Conservation (phyloP, 169 alveolate genomes). For the Cryptosporidium meleagridis region DNA sequence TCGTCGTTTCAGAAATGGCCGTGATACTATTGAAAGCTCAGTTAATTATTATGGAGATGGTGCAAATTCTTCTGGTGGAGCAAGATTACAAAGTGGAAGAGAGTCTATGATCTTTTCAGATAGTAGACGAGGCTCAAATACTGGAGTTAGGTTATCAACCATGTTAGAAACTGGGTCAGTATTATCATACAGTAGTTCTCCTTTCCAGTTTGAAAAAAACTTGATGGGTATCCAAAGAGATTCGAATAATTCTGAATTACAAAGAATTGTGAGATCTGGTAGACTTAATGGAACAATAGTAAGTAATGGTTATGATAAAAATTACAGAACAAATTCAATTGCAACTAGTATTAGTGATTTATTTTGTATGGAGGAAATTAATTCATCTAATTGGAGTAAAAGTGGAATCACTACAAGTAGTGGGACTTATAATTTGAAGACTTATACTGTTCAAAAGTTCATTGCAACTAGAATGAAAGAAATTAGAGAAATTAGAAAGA, state of each 20-base stretch:
- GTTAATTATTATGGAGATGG: slow-evolving; percentile 13
- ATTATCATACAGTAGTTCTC: slow-evolving; percentile 29
- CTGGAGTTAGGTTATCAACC: slow-evolving; percentile 49
- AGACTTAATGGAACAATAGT: neutral
- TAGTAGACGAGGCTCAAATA: neutral
- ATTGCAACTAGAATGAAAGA: slow-evolving; percentile 43
- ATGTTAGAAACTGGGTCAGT: neutral
- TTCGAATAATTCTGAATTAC: neutral
- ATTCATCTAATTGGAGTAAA: slow-evolving; percentile 44
- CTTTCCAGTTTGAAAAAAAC: slow-evolving; percentile 23
- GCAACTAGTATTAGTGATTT: slow-evolving; percentile 19
- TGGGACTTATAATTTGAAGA: slow-evolving; percentile 54
- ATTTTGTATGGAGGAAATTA: slow-evolving; percentile 14
- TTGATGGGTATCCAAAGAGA: neutral
- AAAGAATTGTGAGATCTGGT: neutral
- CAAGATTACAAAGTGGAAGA: slow-evolving; percentile 27
- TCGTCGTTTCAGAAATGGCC: neutral
- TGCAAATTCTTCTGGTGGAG: slow-evolving; percentile 26
- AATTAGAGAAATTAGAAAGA: slow-evolving; percentile 9
- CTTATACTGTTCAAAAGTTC: slow-evolving; percentile 61
- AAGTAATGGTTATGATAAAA: neutral
- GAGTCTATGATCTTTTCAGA: slow-evolving; percentile 42
- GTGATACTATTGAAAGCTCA: slow-evolving; percentile 1
- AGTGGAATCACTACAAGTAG: slow-evolving; percentile 63
- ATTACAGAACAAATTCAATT: neutral